A percentile compares a stretch with the other conserved stretches of the same genome.
Conservation (phyloP, 2,329 filamentous ascomycete genomes). For the Talaromyces sp. region DNA sequence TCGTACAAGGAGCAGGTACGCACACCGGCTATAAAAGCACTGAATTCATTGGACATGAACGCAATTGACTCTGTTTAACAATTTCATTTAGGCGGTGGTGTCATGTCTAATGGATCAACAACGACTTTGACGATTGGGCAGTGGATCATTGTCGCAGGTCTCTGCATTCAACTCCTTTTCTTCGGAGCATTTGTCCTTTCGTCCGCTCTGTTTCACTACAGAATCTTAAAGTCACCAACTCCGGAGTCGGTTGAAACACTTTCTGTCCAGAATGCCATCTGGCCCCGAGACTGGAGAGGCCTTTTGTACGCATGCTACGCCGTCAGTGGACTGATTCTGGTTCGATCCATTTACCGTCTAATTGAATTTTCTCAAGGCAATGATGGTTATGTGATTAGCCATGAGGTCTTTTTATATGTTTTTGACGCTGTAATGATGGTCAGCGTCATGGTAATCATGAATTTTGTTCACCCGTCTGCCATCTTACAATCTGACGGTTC, state of each 20-base stretch:
- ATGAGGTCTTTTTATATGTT: constrained; percentile 24
- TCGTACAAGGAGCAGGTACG: constrained; percentile 30
- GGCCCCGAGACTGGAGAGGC: constrained; percentile 32
- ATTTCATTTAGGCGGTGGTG: not conserved
- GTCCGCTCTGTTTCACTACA: constrained; percentile 25
- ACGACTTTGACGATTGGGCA: constrained; percentile 22
- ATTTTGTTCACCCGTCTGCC: not conserved
- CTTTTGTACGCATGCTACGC: constrained; percentile 33
- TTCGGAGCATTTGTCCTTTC: constrained; percentile 30
- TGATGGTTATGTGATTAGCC: constrained; percentile 21
- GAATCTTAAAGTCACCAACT: constrained; percentile 30
- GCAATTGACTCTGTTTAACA: too few species aligned
- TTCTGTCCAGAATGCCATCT: not conserved
- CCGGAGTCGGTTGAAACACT: not conserved
- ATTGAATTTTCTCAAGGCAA: constrained; percentile 24
- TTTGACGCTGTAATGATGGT: constrained; percentile 26
- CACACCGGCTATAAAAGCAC: not conserved
- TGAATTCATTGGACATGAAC: too few species aligned
- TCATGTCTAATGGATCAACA: constrained; percentile 10
- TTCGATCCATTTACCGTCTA: constrained; percentile 25
- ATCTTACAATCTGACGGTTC: not conserved
- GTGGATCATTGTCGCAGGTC: constrained; percentile 29
- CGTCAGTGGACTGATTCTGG: constrained; percentile 21
- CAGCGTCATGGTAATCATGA: not conserved
- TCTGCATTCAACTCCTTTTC: constrained; percentile 32